These are phyloP conservation scores for Arthrobotrys musiformis DNA, from an alignment of 2,329 filamentous ascomycete species.

Conservation along the genomic window DNA sequence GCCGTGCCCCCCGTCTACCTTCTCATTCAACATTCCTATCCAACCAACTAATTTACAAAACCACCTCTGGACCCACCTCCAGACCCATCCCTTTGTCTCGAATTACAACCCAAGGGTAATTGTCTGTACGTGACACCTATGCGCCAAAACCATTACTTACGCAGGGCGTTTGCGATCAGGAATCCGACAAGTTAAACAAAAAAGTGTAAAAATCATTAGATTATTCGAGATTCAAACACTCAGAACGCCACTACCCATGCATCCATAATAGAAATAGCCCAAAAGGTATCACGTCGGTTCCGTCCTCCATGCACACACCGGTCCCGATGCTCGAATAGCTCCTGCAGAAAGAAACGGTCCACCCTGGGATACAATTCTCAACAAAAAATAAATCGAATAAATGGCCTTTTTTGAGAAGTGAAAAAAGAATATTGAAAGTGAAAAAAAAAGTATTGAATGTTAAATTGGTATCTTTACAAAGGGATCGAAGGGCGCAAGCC, in stretches of 20 bases:
- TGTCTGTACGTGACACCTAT: too few relatives aligned
- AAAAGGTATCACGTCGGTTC: background rate
- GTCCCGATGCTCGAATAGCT: constrained; percentile 2
- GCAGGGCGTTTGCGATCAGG: too few relatives aligned
- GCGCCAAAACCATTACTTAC: too few relatives aligned
- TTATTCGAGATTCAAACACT: constrained; percentile 13
- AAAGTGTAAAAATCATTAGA: background rate
- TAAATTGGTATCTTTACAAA: constrained; percentile 55
- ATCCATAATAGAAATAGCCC: constrained; percentile 20
- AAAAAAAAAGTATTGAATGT: constrained; percentile 1
- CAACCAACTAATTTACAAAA: background rate
- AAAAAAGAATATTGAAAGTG: constrained; percentile 10
- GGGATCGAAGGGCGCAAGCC: constrained; percentile 28
- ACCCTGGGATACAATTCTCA: constrained; percentile 2
- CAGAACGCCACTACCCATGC: constrained; percentile 46
- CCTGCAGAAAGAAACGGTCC: constrained; percentile 1
- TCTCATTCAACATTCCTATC: too few relatives aligned
- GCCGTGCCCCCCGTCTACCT: too few relatives aligned
- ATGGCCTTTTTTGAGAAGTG: constrained; percentile 5
- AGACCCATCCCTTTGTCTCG: too few relatives aligned
- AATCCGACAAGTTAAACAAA: too few relatives aligned
- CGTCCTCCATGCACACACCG: background rate
- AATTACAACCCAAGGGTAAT: too few relatives aligned
- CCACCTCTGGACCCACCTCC: background rate
- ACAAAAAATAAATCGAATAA: constrained; percentile 1